Evolutionary conservation across 208 protist genomes (phyloP).

Genomic region (Trichomonas vaginalis): DNA sequence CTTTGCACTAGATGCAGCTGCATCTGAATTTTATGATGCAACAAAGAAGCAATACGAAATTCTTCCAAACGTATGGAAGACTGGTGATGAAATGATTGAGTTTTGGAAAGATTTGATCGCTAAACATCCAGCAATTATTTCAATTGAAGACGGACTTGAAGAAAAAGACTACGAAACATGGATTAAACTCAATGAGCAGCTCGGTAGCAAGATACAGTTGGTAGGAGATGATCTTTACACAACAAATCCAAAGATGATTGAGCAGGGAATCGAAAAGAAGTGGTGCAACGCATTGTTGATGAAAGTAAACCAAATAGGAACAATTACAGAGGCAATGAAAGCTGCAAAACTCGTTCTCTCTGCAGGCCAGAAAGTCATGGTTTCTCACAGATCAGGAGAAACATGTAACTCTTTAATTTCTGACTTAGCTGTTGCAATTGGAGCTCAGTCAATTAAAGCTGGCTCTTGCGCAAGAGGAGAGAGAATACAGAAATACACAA

Average conservation of each 20-base stretch:
- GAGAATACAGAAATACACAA: slow-evolving; percentile 87
- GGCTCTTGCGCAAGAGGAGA: slow-evolving; percentile 77
- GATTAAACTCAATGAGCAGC: slow-evolving; percentile 16
- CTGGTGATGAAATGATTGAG: slow-evolving; percentile 21
- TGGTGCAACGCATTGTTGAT: slow-evolving; percentile 81
- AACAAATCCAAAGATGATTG: slow-evolving; percentile 82
- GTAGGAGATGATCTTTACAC: slow-evolving; percentile 94
- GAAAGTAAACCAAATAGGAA: slow-evolving; percentile 90
- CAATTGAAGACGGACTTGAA: slow-evolving; percentile 97
- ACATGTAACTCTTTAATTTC: slow-evolving; percentile 95
- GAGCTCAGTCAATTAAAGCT: slow-evolving; percentile 90
- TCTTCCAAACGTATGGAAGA: not conserved
- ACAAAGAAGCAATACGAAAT: slow-evolving; percentile 80
- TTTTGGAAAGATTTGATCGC: slow-evolving; percentile 26
- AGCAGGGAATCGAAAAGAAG: slow-evolving; percentile 61
- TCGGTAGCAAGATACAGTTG: slow-evolving; percentile 54
- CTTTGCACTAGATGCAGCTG: slow-evolving; percentile 84
- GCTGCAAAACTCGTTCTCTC: slow-evolving; percentile 59
- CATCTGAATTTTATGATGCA: slow-evolving; percentile 86
- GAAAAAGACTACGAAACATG: slow-evolving; percentile 63
- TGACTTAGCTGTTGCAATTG: slow-evolving; percentile 85
- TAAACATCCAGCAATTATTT: slow-evolving; percentile 48
- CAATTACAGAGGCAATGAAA: slow-evolving; percentile 80
- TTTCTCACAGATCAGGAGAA: slow-evolving; percentile 80
- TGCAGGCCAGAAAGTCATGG: slow-evolving; percentile 61